phyloP scores from a whole-genome alignment of 139 green algal genomes.

The Raphidocelis subcapitata region DNA sequence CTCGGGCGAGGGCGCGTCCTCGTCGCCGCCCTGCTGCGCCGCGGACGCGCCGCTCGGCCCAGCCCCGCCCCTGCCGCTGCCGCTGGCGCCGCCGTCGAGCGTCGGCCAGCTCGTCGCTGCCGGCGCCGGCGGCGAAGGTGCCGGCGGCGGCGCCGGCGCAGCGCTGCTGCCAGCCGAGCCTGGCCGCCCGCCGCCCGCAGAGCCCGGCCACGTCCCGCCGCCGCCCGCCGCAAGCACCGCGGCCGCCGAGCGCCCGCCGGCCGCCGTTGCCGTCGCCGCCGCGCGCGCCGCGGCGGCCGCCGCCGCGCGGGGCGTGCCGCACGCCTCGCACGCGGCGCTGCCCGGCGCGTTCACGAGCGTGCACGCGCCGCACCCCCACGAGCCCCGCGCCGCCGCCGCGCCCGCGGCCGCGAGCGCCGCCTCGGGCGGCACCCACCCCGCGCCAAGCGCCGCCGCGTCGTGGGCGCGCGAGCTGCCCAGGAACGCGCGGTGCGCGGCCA shows the following conservation, averaged over 20 bases:
- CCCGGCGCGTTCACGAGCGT: conserved; percentile 54
- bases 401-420: conserved; percentile 50
- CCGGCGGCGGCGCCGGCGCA: background rate
- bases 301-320: conserved; percentile 16
- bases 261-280: conserved; percentile 9
- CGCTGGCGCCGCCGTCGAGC: background rate
- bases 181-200: background rate
- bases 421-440: conserved; percentile 70
- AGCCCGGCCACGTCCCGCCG: background rate
- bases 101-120: background rate
- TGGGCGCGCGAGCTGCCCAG: conserved; percentile 28
- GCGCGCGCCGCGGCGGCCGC: conserved; percentile 9
- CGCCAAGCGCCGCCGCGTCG: conserved; percentile 15
- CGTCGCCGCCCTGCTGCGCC: background rate
- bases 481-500: conserved; percentile 51
- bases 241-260: background rate
- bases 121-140: background rate
- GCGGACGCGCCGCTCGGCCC: background rate
- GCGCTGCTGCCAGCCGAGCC: conserved; percentile 3
- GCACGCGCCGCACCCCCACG: conserved; percentile 55
- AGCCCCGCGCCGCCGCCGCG: conserved; percentile 36
- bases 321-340: conserved; percentile 52
- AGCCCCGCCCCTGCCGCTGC: background rate
- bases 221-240: background rate
- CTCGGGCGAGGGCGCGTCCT: background rate